Base-by-base conservation (phyloP, 179 eudicot species). In the Amaranthus tricolor region DNA sequence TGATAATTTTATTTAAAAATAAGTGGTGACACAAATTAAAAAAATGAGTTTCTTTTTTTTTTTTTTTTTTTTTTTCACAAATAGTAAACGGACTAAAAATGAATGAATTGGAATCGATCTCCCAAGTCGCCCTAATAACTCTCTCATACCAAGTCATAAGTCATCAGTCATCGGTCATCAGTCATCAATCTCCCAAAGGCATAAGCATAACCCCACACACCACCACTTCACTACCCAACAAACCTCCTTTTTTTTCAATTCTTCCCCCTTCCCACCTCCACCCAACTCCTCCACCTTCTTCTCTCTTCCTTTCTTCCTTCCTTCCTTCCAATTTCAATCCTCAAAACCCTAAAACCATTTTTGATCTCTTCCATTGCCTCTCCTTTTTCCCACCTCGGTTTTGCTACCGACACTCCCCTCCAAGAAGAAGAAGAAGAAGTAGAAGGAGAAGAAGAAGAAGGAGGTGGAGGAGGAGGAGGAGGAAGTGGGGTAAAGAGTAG, bases 211-310 rank as follows among this genome's bases (percentile, higher is more conserved):
- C 40, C 40, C 40, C 40, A 31, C 74, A 53, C 75, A 71, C 79
- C 80, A 69, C 74, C 62, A 63, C 72, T 55, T 77, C 71, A 71
- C 71, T 56, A 49, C 66, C 75, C 80, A 77, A 72, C 80, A 77
- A 77, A 57, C 71, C 77, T 17, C 61, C 72, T 52, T 66, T 67
- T 56, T 56, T 72, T 20, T 50, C 40, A 50, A 73, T 47, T 56
- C 64, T 43, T 24, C 59, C 64, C 20, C 70, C 40, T 31, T 4
- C 40, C 40, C 40, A 31, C 40, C 40, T 31, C 76, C 73, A 61
- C 70, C 66, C 44, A 63, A 68, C 74, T 31, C 40, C 40, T 31
- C 40, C 40, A 31, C 40, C 40, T 31, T 74, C 77, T 56, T 17
- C 63, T 59, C 51, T 12, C 68, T 14, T 49, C 17, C 48, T 13